phyloP scores from a whole-genome alignment of 2,329 filamentous ascomycete genomes.

The Sphaerulina populicola region DNA sequence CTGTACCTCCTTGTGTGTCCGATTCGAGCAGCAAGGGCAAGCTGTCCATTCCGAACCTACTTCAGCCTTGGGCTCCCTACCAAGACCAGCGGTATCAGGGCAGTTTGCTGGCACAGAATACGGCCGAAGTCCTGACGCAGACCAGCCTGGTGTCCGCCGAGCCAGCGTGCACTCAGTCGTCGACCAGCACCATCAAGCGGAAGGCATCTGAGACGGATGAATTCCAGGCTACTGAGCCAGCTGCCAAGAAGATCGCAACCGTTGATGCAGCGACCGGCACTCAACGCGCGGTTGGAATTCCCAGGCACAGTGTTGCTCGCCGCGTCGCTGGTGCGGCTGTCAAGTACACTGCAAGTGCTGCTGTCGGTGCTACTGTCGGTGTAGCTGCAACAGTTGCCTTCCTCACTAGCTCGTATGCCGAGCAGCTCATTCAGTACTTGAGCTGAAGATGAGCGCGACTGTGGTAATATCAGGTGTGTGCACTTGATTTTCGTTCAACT shows the following conservation, averaged over 20 bases:
- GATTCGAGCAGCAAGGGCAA: slow-evolving; percentile 3
- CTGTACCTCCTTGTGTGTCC: background rate
- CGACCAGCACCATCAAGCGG: slow-evolving; percentile 18
- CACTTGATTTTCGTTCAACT: background rate
- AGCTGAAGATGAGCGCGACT: slow-evolving; percentile 6
- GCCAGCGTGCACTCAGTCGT: background rate
- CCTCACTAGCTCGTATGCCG: slow-evolving; percentile 23
- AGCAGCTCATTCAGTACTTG: slow-evolving; percentile 22
- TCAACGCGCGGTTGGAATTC: slow-evolving; percentile 3
- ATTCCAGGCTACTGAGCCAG: slow-evolving; percentile 1
- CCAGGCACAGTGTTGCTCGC: slow-evolving; percentile 1
- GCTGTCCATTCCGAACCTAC: slow-evolving; percentile 1
- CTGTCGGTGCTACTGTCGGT: slow-evolving; percentile 22
- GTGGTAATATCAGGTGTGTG: background rate
- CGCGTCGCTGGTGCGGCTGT: slow-evolving; percentile 11
- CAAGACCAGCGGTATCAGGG: background rate
- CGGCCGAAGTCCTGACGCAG: background rate
- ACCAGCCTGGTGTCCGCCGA: background rate
- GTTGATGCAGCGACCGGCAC: slow-evolving; percentile 5
- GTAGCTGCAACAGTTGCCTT: slow-evolving; percentile 23
- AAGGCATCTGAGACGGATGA: slow-evolving; percentile 20
- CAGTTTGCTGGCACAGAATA: background rate
- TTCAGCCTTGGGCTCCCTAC: background rate
- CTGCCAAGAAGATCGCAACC: slow-evolving; percentile 12
- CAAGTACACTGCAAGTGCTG: slow-evolving; percentile 18